Evolutionary conservation across 179 eudicot genomes (phyloP), one percentile per base, ranked within the genome.

Genomic region (Amaranthus tricolor): DNA sequence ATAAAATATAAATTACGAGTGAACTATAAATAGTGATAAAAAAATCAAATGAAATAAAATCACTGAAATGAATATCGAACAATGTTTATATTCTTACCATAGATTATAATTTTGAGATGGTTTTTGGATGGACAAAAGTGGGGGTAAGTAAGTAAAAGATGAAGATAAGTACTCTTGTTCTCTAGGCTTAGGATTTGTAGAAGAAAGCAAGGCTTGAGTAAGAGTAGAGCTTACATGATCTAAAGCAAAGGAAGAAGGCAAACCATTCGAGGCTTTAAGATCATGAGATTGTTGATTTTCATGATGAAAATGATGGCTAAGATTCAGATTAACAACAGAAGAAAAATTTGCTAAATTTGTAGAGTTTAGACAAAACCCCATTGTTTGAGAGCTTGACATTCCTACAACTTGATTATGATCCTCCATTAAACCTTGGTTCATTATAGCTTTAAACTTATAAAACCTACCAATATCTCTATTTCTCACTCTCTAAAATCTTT

Each of bases 331-430:
- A 74, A 19, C 52, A 16, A 80, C 10, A 15, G 82, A 78, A 78
- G 77, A 71, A n/a, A 69, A 65, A 53, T 68, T 79, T 43, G 71
- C 71, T 14, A 76, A 69, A 64, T 67, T 83, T 8, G 82, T 64
- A 66, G 87, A 80, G 78, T 76, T 81, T 72, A 82, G 65, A 75
- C 76, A 82, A 69, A 86, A 78, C 44, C 90, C 88, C 81, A 84
- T 74, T 31, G 40, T 31, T 72, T 84, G 84, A 67, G 81, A 76
- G 64, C 78, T 47, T 47, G 67, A 79, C 57, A 85, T 66, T 71
- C 86, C 89, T 73, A 24, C 31, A 24, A 62, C 2, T 62, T 62
- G 66, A 24, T 86, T 88, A 74, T 84, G 72, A 50, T 78, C 85
- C 53, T 79, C 86, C 55, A 82, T 70, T 54, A 84, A 75, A 31